phyloP scores from a whole-genome alignment of 768 basidiomycete species.

The Mycena venus region DNA sequence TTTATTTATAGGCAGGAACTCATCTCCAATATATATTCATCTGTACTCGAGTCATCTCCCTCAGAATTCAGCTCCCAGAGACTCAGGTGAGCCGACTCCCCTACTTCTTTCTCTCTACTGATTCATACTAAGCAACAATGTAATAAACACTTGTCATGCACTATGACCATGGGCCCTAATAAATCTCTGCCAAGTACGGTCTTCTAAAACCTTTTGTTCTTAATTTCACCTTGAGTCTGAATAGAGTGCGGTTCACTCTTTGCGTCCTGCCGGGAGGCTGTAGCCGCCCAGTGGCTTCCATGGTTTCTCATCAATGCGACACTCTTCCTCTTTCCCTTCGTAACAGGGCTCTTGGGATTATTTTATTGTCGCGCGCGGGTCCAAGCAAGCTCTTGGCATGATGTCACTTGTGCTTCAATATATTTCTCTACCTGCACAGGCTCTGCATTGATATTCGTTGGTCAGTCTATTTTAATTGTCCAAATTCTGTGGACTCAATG shows the following conservation, averaged over 20 bases:
- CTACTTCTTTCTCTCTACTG: not conserved
- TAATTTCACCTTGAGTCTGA: not conserved
- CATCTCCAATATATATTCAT: not conserved
- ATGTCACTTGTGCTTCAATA: not conserved
- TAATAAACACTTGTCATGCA: not conserved
- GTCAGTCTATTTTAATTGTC: not conserved
- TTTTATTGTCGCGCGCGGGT: not conserved
- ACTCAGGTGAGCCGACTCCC: not conserved
- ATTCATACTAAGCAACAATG: not conserved
- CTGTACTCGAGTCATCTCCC: not conserved
- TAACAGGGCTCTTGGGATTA: not conserved
- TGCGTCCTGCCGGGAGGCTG: not conserved
- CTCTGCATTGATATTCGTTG: not conserved
- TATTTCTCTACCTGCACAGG: not conserved
- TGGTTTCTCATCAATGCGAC: not conserved
- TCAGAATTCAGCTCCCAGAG: not conserved
- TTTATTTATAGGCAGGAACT: not conserved
- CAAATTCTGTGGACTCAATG: too few relatives aligned
- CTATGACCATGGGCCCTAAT: not conserved
- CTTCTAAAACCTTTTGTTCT: not conserved
- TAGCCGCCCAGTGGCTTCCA: not conserved
- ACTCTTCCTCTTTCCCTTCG: not conserved
- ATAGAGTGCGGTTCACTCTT: conserved; percentile 2
- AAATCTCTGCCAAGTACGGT: not conserved
- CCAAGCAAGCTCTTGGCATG: not conserved